phyloP scores from a whole-genome alignment of 2,329 filamentous ascomycete species.

The Colletotrichum zoysiae region DNA sequence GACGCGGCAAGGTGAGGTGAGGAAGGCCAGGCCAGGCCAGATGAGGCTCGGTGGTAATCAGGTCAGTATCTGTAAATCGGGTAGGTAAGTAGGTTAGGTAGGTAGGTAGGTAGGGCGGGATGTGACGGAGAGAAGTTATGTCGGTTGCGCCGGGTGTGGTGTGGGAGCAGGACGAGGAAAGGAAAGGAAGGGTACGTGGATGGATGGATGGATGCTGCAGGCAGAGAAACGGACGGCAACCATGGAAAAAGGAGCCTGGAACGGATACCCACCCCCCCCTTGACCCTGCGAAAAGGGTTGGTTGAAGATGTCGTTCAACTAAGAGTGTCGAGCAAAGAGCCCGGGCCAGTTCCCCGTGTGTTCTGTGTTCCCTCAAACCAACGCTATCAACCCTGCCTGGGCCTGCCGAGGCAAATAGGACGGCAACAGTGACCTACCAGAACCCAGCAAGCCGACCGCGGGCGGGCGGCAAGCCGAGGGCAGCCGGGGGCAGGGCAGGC shows the following conservation, averaged over 20 bases:
- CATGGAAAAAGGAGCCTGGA: not conserved
- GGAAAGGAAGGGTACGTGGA: no score
- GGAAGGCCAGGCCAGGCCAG: not conserved
- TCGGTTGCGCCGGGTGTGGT: slow-evolving; percentile 1
- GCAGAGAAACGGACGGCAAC: not conserved
- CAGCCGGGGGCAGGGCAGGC: slow-evolving; percentile 9
- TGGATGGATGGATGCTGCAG: not conserved
- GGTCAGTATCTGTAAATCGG: not conserved
- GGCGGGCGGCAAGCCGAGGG: not conserved
- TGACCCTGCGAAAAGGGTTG: slow-evolving; percentile 22
- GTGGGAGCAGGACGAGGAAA: slow-evolving; percentile 2
- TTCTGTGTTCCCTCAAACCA: slow-evolving; percentile 22
- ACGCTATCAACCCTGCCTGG: slow-evolving; percentile 13
- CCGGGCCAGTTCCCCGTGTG: slow-evolving; percentile 37
- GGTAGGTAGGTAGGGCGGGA: not conserved
- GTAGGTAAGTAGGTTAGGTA: no score
- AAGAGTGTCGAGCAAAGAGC: slow-evolving; percentile 29
- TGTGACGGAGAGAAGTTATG: slow-evolving; percentile 17
- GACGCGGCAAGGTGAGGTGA: not conserved
- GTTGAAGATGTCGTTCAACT: slow-evolving; percentile 41
- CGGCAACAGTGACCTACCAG: slow-evolving; percentile 20
- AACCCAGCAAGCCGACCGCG: not conserved
- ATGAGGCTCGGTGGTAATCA: not conserved
- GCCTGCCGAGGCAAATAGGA: slow-evolving; percentile 25
- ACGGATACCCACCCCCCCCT: not conserved